Conservation (phyloP, 2,329 filamentous ascomycete species). For the Diaporthe aspalathi region DNA sequence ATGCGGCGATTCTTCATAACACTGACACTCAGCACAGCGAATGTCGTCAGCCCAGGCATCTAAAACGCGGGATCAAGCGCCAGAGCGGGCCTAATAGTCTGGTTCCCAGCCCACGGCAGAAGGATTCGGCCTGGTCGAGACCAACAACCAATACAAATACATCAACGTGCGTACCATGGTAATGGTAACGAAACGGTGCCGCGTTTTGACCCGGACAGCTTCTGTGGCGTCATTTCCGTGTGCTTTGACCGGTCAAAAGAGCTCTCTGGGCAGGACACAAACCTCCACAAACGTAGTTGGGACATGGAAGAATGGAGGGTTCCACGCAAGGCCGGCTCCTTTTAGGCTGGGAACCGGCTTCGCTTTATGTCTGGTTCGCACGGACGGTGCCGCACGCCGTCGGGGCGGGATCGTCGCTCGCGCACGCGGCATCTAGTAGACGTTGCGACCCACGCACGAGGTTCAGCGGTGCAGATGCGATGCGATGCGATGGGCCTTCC, state of each 20-base stretch:
- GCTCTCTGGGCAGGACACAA: not conserved
- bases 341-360: not conserved
- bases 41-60: not conserved
- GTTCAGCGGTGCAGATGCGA: not conserved
- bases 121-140: no score
- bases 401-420: not conserved
- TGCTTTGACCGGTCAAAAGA: not conserved
- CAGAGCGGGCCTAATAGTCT: no score
- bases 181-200: no score
- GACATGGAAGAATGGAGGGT: no score
- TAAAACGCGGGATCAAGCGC: not conserved
- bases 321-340: not conserved
- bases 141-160: not conserved
- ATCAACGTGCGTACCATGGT: not conserved
- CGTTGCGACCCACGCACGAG: not conserved
- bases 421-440: conserved; percentile 6
- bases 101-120: not conserved
- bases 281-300: not conserved
- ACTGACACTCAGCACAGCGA: not conserved
- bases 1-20: no score
- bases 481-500: not conserved
- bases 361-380: not conserved
- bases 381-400: not conserved
- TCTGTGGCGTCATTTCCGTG: not conserved
- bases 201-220: not conserved